Evolutionary conservation across 306 rosid genomes (phyloP).

Genomic region (Glycine latifolia): DNA sequence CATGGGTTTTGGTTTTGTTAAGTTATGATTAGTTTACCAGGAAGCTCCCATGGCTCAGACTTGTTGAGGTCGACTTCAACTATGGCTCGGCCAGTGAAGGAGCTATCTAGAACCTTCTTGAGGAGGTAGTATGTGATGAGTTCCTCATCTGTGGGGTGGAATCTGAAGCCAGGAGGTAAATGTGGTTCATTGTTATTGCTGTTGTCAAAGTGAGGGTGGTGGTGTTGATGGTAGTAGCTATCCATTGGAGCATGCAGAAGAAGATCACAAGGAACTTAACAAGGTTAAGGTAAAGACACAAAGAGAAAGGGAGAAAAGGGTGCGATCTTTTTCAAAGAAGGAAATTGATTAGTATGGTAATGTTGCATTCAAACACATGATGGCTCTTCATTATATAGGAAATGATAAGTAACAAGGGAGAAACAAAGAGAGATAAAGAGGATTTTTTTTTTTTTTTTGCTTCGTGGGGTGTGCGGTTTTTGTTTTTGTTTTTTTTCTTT

Average conservation of each 20-base stretch:
- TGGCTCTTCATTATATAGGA: conserved; percentile 32
- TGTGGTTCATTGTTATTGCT: conserved; percentile 34
- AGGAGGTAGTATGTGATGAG: conserved; percentile 84
- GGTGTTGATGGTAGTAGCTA: not conserved
- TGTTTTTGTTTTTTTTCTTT: not conserved
- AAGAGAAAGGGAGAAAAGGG: not conserved
- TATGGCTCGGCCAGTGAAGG: conserved; percentile 78
- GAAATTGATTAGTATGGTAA: conserved; percentile 8
- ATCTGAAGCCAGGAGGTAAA: conserved; percentile 87
- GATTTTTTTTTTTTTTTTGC: not conserved
- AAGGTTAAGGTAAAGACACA: not conserved
- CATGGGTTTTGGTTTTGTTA: no score
- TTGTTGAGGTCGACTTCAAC: conserved; percentile 92
- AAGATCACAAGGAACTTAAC: not conserved
- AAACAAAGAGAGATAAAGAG: not conserved
- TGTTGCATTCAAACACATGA: conserved; percentile 20
- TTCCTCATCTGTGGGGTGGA: conserved; percentile 92
- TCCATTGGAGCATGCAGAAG: conserved; percentile 40
- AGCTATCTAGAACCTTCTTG: conserved; percentile 77
- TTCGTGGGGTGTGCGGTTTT: not conserved
- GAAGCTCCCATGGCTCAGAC: conserved; percentile 94
- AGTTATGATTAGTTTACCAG: conserved; percentile 53
- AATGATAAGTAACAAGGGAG: not conserved
- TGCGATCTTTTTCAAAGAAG: not conserved
- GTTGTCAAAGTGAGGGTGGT: conserved; percentile 1